phyloP scores from a whole-genome alignment of 176 grass and related monocot species.

The Oryza brachyantha region DNA sequence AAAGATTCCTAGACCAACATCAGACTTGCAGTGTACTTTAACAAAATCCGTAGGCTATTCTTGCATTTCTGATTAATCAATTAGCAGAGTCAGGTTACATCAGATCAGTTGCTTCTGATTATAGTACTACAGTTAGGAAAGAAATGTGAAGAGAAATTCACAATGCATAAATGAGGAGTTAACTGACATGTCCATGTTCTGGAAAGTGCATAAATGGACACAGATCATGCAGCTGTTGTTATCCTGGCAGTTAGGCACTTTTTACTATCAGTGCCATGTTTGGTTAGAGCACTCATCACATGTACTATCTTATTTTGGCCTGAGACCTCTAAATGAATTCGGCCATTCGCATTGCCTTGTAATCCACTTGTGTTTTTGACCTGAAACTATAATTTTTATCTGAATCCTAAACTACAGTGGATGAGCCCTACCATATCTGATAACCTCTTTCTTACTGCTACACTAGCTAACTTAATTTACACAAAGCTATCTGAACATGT shows the following conservation, averaged over 20 bases:
- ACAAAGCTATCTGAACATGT: not conserved
- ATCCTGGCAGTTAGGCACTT: slow-evolving; percentile 12
- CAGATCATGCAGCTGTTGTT: not conserved
- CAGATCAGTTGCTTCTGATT: not conserved
- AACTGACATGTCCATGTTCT: slow-evolving; percentile 2
- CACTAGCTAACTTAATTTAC: not conserved
- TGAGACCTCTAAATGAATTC: not conserved
- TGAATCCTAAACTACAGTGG: not conserved
- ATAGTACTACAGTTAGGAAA: not conserved
- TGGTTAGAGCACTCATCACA: slow-evolving; percentile 5
- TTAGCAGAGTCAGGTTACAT: slow-evolving; percentile 13
- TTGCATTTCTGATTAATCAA: slow-evolving; percentile 21
- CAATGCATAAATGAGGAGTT: not conserved
- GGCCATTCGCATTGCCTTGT: not conserved
- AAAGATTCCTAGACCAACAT: slow-evolving; percentile 22
- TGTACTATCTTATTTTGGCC: not conserved
- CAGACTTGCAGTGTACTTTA: slow-evolving; percentile 19
- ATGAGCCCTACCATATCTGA: not conserved
- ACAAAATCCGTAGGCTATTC: not conserved
- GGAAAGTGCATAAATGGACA: slow-evolving; percentile 8
- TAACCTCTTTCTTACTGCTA: not conserved
- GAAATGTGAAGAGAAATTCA: not conserved
- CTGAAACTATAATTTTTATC: not conserved
- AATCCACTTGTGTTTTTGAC: not conserved
- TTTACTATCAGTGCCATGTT: slow-evolving; percentile 4